Base-by-base conservation (phyloP, 352 stramenopile genomes). In the Phytophthora pluvialis region DNA sequence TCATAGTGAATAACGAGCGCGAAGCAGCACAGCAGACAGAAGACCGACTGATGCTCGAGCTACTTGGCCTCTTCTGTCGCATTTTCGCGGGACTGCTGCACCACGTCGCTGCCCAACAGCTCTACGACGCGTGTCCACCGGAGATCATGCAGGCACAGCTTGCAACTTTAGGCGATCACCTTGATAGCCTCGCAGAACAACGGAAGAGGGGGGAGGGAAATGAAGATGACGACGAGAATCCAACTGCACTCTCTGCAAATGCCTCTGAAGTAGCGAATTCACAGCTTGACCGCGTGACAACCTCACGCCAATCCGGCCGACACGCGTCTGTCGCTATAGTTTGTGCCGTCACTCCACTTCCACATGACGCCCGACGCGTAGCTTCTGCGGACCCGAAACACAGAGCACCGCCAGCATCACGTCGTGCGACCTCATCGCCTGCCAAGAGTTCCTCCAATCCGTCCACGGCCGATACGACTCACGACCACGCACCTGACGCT, bases 21-120 rank as follows among this genome's bases (percentile, higher is more conserved):
- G 53, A 76, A 16, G 44, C 49, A 7, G 71, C 68, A 16, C 85
- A 91, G 51, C 56, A 68, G 5, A 74, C 72, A 1, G 73, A 91
- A 11, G 85, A 93, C 46, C 53, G 52, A 15, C 57, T 93, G 16
- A 73, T 72, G 25, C 73, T 90, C 16, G 75, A 89, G 33, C 46
- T 93, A 7, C 78, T 91, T 8, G 67, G 60, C 13, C 50, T 80
- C 31, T 93, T 91, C 42, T 72, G 73, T 25, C 73, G 75, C 3
- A 67, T 87, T 26, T 85, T 91, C 59, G 75, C 81, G 1, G 73
- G 79, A 18, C 35, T 93, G 6, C 48, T 93, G 39, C 77, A 90
- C 39, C 78, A 93, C 52, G 59, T 77, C 4, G 56, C 67, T 4
- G 80, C 78, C 12, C 70, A 87, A 38, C 75, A 93, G 33, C 50